Conservation (phyloP, 2,329 filamentous ascomycete genomes). For the Paraphoma chrysanthemicola region DNA sequence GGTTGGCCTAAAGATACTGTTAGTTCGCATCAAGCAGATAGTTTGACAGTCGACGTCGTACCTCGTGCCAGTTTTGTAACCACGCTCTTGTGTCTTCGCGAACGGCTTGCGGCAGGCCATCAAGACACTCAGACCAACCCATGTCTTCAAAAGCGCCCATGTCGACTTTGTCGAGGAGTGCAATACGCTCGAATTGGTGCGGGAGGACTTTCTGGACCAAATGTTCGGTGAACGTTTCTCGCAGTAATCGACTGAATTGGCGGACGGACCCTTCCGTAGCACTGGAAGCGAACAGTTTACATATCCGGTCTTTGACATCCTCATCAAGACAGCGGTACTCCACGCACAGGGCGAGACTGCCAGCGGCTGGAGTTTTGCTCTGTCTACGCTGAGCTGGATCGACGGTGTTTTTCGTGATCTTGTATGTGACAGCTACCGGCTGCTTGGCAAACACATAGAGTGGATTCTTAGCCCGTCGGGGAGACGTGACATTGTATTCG, state of each 20-base stretch:
- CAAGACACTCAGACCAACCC: slow-evolving; percentile 61
- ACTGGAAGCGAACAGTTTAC: slow-evolving; percentile 54
- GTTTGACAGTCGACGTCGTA: slow-evolving; percentile 35
- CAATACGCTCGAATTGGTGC: slow-evolving; percentile 61
- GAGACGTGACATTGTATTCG: slow-evolving; percentile 69
- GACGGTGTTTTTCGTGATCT: slow-evolving; percentile 66
- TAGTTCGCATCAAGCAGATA: slow-evolving; percentile 14
- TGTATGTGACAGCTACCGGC: slow-evolving; percentile 81
- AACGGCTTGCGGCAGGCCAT: slow-evolving; percentile 55
- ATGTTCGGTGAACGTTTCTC: slow-evolving; percentile 57
- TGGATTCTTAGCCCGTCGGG: slow-evolving; percentile 50
- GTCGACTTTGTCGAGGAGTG: slow-evolving; percentile 60
- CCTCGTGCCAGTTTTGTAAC: slow-evolving; percentile 65
- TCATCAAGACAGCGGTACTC: slow-evolving; percentile 79
- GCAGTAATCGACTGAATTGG: slow-evolving; percentile 58
- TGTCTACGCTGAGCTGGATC: slow-evolving; percentile 32
- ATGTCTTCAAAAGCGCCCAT: slow-evolving; percentile 60
- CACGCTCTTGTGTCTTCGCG: slow-evolving; percentile 57
- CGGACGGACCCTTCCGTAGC: slow-evolving; percentile 57
- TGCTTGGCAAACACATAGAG: slow-evolving; percentile 80
- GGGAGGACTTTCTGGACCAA: slow-evolving; percentile 55
- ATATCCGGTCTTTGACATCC: slow-evolving; percentile 65
- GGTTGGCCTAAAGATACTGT: slow-evolving; percentile 30
- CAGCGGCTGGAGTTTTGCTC: slow-evolving; percentile 39
- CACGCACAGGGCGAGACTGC: slow-evolving; percentile 69